Evolutionary conservation across 805 yeast species (phyloP).

Genomic region (Yarrowia phangngaensis): DNA sequence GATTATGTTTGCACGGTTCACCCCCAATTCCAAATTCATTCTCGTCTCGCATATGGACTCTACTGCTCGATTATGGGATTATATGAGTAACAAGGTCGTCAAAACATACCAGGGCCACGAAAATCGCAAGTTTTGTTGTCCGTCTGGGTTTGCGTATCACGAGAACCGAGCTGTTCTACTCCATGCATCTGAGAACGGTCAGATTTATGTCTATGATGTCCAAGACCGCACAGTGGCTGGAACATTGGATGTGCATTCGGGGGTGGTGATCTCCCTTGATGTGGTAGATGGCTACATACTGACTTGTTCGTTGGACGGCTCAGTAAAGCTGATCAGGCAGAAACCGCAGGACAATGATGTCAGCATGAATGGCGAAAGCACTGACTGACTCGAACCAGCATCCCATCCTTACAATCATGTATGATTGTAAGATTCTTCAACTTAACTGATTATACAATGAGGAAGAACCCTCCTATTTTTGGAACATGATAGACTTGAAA

Average conservation of each 20-base stretch:
- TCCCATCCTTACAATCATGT: too few species aligned
- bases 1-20: conserved; percentile 63
- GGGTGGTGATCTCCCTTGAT: conserved; percentile 4
- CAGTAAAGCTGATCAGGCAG: conserved; percentile 5
- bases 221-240: conserved; percentile 52
- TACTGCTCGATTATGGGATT: conserved; percentile 76
- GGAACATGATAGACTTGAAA: too few species aligned
- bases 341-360: conserved; percentile 9
- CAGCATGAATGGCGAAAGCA: conserved; percentile 7
- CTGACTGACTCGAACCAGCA: background rate
- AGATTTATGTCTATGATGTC: conserved; percentile 61
- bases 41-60: conserved; percentile 82
- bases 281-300: background rate
- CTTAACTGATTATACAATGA: too few species aligned
- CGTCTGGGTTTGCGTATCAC: conserved; percentile 49
- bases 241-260: conserved; percentile 7
- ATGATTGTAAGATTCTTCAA: too few species aligned
- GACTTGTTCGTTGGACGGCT: conserved; percentile 19
- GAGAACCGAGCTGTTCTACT: conserved; percentile 36
- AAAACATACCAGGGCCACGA: conserved; percentile 53
- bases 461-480: too few species aligned
- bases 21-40: conserved; percentile 77
- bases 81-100: conserved; percentile 71
- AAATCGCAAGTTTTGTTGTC: conserved; percentile 50
- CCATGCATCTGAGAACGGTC: conserved; percentile 59